Percentiles rank a stretch among this genome's conserved stretches.
phyloP scores from a whole-genome alignment of 345 rosid genomes.

The Aquilaria sinensis region DNA sequence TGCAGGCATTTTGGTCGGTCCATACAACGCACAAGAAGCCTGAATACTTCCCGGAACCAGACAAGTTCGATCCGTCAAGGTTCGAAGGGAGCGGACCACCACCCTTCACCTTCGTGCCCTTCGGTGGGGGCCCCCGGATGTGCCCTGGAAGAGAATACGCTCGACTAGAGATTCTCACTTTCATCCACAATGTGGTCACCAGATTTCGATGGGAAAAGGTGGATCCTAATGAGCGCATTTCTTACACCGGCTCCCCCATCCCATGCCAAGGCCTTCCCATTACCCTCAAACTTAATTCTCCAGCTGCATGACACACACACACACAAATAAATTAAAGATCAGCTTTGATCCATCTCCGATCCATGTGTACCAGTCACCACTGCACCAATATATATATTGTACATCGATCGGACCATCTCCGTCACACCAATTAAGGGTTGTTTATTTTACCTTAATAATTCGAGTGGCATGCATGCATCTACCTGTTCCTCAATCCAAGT shows the following conservation, averaged over 20 bases:
- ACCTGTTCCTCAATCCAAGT: too few relatives aligned
- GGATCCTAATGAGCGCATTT: constrained; percentile 19
- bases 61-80: constrained; percentile 26
- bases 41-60: constrained; percentile 20
- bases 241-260: constrained; percentile 20
- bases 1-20: constrained; percentile 25
- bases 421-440: too few relatives aligned
- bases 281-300: neutral
- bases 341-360: neutral
- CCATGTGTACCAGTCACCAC: neutral
- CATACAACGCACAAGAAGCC: constrained; percentile 21
- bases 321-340: too few relatives aligned
- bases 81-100: constrained; percentile 19
- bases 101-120: constrained; percentile 21
- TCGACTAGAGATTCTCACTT: constrained; percentile 19
- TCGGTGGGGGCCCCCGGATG: constrained; percentile 30
- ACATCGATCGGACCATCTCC: too few relatives aligned
- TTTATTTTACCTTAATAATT: too few relatives aligned
- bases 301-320: too few relatives aligned
- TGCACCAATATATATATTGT: too few relatives aligned
- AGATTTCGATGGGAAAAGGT: constrained; percentile 15
- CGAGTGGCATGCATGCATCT: too few relatives aligned
- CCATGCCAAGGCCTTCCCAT: constrained; percentile 22
- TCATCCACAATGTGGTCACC: constrained; percentile 20
- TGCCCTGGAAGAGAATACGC: constrained; percentile 28